A percentile compares a stretch with the other conserved stretches of the same genome.
Conservation (phyloP, 805 yeast genomes). For the Monosporozyma unispora region DNA sequence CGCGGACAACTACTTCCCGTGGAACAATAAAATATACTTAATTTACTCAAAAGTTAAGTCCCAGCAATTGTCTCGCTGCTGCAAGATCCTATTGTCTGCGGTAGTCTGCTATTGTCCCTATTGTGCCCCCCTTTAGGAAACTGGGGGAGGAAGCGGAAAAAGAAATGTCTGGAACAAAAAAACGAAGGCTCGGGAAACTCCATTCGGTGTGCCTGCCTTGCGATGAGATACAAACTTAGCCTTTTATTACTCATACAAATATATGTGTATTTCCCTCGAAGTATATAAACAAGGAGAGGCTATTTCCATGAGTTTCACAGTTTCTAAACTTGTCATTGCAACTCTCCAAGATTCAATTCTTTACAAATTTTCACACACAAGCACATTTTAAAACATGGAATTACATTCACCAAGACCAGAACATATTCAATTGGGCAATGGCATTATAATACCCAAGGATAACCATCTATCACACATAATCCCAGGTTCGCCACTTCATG, state of each 20-base stretch:
- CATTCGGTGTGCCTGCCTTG: not conserved
- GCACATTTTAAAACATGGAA: constrained; percentile 15
- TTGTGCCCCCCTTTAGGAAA: not conserved
- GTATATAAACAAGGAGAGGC: not conserved
- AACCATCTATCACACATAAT: not conserved
- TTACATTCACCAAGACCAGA: constrained; percentile 29
- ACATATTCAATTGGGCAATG: constrained; percentile 23
- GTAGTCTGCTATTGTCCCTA: not conserved
- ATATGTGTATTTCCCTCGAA: no score
- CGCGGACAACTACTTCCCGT: not conserved
- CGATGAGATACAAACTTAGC: not conserved
- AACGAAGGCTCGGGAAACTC: not conserved
- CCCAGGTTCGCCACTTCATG: not conserved
- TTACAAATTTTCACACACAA: not conserved
- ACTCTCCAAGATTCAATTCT: not conserved
- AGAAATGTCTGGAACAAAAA: not conserved
- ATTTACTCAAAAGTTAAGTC: not conserved
- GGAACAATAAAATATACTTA: not conserved
- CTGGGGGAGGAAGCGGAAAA: not conserved
- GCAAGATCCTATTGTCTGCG: no score
- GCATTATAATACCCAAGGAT: not conserved
- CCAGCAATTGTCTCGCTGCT: not conserved
- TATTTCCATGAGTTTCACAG: no score
- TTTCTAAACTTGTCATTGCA: not conserved
- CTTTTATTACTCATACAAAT: no score